These are phyloP conservation scores for Suillus ampliporus DNA, from an alignment of 768 basidiomycete genomes.

Conservation along the genomic window DNA sequence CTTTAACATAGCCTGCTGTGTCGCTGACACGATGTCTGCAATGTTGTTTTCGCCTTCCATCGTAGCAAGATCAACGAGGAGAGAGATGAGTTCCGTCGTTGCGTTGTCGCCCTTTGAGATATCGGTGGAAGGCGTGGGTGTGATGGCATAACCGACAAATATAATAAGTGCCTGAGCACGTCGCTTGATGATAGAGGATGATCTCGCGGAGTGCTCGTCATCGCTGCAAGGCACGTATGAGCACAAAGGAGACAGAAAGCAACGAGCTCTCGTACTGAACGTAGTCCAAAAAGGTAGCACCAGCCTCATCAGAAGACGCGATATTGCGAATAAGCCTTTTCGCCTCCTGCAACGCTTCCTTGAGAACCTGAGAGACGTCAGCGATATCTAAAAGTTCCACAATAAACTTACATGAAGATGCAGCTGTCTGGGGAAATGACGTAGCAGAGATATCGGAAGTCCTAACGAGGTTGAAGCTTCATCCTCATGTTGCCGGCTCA, in stretches of 20 bases:
- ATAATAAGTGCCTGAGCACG: slow-evolving; percentile 71
- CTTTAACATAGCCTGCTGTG: slow-evolving; percentile 56
- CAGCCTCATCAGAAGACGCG: slow-evolving; percentile 41
- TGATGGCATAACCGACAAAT: slow-evolving; percentile 63
- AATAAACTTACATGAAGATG: slow-evolving; percentile 57
- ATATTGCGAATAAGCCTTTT: slow-evolving; percentile 57
- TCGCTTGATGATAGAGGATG: slow-evolving; percentile 52
- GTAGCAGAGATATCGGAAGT: slow-evolving; percentile 70
- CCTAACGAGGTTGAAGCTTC: slow-evolving; percentile 65
- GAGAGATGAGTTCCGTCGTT: slow-evolving; percentile 50
- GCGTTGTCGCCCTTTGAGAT: slow-evolving; percentile 21
- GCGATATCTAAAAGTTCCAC: not conserved
- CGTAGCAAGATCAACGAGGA: slow-evolving; percentile 54
- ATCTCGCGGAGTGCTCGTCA: slow-evolving; percentile 58
- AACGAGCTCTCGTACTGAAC: slow-evolving; percentile 49
- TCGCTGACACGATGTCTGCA: slow-evolving; percentile 51
- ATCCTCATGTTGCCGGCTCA: slow-evolving; percentile 63
- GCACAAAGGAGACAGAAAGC: not conserved
- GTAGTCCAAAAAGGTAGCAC: slow-evolving; percentile 60
- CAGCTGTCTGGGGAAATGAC: slow-evolving; percentile 52
- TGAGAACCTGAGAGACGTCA: slow-evolving; percentile 53
- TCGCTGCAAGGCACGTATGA: slow-evolving; percentile 47
- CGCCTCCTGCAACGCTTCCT: slow-evolving; percentile 70
- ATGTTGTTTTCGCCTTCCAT: slow-evolving; percentile 40
- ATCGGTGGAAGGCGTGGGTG: slow-evolving; percentile 21